phyloP scores from a whole-genome alignment of 495 filamentous ascomycete species.

The Staphylotrichum longicolle region DNA sequence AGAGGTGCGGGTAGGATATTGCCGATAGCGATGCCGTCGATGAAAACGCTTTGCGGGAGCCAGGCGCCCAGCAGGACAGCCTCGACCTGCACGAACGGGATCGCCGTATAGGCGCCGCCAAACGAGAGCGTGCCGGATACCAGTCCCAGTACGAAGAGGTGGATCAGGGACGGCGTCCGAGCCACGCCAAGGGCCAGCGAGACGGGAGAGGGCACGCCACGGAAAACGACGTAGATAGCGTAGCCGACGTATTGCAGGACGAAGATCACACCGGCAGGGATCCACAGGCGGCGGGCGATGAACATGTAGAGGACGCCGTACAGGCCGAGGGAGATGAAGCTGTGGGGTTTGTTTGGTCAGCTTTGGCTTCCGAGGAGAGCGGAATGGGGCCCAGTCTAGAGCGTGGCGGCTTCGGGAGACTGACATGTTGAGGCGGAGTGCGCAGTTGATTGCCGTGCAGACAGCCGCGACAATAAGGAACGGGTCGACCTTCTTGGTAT shows the following conservation, averaged over 20 bases:
- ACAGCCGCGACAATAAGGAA: conserved; percentile 19
- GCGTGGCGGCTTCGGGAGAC: not conserved
- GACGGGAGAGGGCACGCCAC: conserved; percentile 18
- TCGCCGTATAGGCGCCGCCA: conserved; percentile 21
- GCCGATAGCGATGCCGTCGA: conserved; percentile 19
- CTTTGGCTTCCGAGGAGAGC: not conserved
- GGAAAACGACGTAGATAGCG: conserved; percentile 15
- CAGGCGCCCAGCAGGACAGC: conserved; percentile 18
- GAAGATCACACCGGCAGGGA: conserved; percentile 17
- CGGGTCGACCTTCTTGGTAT: conserved; percentile 18
- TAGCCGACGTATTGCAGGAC: conserved; percentile 15
- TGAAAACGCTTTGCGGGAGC: conserved; percentile 22
- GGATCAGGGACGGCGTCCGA: conserved; percentile 14
- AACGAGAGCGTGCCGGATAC: conserved; percentile 21
- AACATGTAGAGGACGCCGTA: conserved; percentile 19
- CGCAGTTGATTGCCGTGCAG: conserved; percentile 20
- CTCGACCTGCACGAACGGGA: conserved; percentile 22
- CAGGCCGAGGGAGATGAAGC: conserved; percentile 22
- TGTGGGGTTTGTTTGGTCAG: not conserved
- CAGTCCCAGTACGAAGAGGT: conserved; percentile 19
- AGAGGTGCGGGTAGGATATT: conserved; percentile 20
- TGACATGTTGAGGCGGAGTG: conserved; percentile 20
- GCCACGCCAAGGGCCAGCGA: conserved; percentile 18
- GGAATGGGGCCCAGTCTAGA: not conserved
- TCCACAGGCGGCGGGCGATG: conserved; percentile 14